phyloP scores from a whole-genome alignment of 2,329 filamentous ascomycete species.

The Phyllosticta citribraziliensis region DNA sequence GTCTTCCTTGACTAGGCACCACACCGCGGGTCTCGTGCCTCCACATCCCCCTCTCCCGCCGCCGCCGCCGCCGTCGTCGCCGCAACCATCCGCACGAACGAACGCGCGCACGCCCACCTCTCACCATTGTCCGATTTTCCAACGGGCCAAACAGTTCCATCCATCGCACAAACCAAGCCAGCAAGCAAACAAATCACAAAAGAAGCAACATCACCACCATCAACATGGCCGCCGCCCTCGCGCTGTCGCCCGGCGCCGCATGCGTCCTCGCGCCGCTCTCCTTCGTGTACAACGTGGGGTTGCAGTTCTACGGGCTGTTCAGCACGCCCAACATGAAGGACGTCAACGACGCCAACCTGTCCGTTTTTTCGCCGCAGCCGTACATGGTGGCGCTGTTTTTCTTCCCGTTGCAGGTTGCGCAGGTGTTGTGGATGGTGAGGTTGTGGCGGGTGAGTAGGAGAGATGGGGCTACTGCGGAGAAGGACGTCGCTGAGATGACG shows the following conservation, averaged over 20 bases:
- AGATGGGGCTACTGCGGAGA: conserved; percentile 14
- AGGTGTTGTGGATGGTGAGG: conserved; percentile 48
- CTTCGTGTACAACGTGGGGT: conserved; percentile 48
- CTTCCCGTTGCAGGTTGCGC: conserved; percentile 51
- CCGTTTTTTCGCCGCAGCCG: conserved; percentile 50
- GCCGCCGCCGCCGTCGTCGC: too few relatives aligned
- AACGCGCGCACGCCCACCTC: too few relatives aligned
- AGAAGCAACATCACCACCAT: conserved; percentile 37
- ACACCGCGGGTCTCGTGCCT: too few relatives aligned
- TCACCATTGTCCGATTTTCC: too few relatives aligned
- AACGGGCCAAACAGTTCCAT: too few relatives aligned
- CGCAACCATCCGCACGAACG: too few relatives aligned
- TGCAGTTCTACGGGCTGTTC: conserved; percentile 51
- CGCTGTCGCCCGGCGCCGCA: conserved; percentile 39
- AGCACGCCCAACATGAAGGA: conserved; percentile 50
- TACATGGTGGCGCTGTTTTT: conserved; percentile 52
- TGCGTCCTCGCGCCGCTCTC: conserved; percentile 45
- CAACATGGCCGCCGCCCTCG: background rate
- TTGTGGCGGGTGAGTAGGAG: conserved; percentile 41
- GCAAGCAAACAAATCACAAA: background rate
- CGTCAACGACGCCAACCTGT: conserved; percentile 47
- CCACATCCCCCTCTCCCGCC: too few relatives aligned
- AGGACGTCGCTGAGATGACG: conserved; percentile 41
- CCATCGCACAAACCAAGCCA: background rate
- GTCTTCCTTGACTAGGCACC: too few relatives aligned